Evolutionary conservation across 2,329 filamentous ascomycete species (phyloP).

Genomic region (Tolypocladium cylindrosporum): DNA sequence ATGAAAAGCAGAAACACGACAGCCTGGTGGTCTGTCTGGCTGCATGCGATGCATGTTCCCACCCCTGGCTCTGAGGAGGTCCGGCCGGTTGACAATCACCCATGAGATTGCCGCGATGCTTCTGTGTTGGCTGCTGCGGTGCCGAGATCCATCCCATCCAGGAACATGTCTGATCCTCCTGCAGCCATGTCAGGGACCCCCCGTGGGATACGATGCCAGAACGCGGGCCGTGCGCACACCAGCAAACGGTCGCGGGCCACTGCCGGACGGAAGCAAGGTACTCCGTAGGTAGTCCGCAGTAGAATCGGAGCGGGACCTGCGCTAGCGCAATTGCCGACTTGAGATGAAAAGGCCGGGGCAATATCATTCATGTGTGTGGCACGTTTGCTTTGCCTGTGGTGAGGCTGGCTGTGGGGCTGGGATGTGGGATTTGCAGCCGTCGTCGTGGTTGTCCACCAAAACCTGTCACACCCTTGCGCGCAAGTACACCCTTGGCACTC

Average conservation of each 20-base stretch:
- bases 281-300: neutral
- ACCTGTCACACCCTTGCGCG: neutral
- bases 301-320: conserved; percentile 1
- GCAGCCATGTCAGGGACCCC: conserved; percentile 1
- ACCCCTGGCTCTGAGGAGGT: conserved; percentile 1
- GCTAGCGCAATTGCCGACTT: conserved; percentile 2
- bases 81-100: neutral
- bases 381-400: neutral
- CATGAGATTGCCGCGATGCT: neutral
- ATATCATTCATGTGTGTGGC: neutral
- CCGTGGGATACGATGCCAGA: neutral
- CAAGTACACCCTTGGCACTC: neutral
- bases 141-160: neutral
- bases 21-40: neutral
- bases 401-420: too few relatives aligned
- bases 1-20: conserved; percentile 7
- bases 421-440: neutral
- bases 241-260: neutral
- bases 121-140: neutral
- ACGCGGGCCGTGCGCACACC: conserved; percentile 1
- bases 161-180: conserved; percentile 6
- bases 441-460: neutral
- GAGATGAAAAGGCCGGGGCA: neutral
- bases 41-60: neutral
- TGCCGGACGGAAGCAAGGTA: neutral